These are phyloP conservation scores for Simplicillium sp. DNA, from an alignment of 2,329 filamentous ascomycete genomes.

Conservation along the genomic window DNA sequence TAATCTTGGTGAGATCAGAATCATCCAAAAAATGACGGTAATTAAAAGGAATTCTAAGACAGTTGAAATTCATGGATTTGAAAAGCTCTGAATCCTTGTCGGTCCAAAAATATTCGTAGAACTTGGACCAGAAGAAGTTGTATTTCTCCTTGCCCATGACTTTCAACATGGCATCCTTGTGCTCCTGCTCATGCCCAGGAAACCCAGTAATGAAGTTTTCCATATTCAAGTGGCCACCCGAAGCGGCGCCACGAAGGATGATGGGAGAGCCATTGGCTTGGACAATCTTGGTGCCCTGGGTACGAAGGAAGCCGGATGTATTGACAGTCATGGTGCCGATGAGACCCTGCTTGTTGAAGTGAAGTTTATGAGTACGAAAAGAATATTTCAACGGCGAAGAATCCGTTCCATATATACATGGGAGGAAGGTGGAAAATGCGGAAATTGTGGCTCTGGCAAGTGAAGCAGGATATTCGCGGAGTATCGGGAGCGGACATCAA, in stretches of 20 bases:
- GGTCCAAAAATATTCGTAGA: conserved; percentile 48
- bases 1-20: conserved; percentile 37
- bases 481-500: neutral
- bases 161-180: conserved; percentile 40
- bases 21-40: conserved; percentile 46
- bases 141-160: conserved; percentile 46
- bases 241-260: conserved; percentile 25
- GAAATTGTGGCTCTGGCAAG: neutral
- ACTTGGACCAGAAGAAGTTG: conserved; percentile 51
- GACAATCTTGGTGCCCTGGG: conserved; percentile 24
- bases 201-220: conserved; percentile 56
- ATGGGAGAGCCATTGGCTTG: conserved; percentile 31
- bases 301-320: conserved; percentile 12
- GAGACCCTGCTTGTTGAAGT: neutral
- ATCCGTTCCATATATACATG: too few species aligned
- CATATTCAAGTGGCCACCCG: conserved; percentile 29
- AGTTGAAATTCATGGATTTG: conserved; percentile 44
- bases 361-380: too few species aligned
- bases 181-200: conserved; percentile 45
- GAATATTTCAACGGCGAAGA: too few species aligned
- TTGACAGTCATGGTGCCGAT: neutral
- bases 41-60: conserved; percentile 48
- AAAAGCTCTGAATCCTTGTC: conserved; percentile 49
- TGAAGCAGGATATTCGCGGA: neutral
- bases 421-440: too few species aligned